Evolutionary conservation across 2,329 filamentous ascomycete genomes (phyloP), one percentile per base, ranked within the genome.

Genomic region (Fusarium penzigii): DNA sequence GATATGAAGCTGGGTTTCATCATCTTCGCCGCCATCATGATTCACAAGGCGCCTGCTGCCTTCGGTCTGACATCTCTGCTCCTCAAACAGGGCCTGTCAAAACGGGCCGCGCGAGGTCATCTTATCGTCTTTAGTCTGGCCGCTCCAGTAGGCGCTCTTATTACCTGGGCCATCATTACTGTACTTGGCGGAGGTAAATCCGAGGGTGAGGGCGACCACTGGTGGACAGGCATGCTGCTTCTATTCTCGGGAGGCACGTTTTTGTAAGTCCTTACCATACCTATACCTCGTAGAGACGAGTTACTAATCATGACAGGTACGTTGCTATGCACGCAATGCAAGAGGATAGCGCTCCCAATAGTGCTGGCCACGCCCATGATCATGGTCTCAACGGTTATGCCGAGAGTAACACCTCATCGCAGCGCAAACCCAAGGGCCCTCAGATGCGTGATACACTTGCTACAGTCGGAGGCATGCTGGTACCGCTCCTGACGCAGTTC

Each of bases 281-380:
- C 9, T 39, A 16, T 16, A 17, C n/a, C 38, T 32, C 6, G 12
- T 29, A 10, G 20, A 11, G 17, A 46, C 6, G n/a, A 17, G 17
- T 42, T 39, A 29, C 61, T 66, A 51, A 66, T 32, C n/a, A 32
- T 12, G 8, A 12, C 29, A 95, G 91, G 63, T 96, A 97, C 67
- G 94, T 99, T 41, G 94, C 94, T 1, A 97, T 97, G 92, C 94
- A 99, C 68, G 92, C 92, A 1, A 96, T 97, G 91, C 90, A 95
- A 68, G 92, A 96, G 65, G 83, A 86, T 17, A 75, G 78, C 46
- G 71, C 72, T 9, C 68, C 73, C 2, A 74, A 80, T 29, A 71
- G 75, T 45, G 78, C 85, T 58, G 76, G 75, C 46, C 78, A 85
- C 57, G 77, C 45, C n/a, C 57, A 59, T 13, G 57, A 84, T n/a